These are phyloP conservation scores for Scedosporium aurantiacum DNA, from an alignment of 2,329 filamentous ascomycete genomes.

Conservation along the genomic window DNA sequence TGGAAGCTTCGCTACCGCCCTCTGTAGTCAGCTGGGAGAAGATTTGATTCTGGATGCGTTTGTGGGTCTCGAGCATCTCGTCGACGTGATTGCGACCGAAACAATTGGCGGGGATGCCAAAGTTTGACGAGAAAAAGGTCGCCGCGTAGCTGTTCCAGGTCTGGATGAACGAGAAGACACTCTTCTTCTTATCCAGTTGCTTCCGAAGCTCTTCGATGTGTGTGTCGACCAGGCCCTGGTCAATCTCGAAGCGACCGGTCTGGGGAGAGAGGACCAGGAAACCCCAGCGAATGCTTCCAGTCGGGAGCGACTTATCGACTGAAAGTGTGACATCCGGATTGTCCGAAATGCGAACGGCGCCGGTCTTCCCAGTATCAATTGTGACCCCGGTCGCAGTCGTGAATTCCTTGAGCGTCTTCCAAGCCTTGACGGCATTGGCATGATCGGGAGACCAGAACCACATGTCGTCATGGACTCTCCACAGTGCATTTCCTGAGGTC, in stretches of 20 bases:
- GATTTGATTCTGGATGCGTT: constrained; percentile 34
- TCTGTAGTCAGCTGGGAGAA: constrained; percentile 25
- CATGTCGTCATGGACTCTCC: constrained; percentile 53
- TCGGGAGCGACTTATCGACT: constrained; percentile 27
- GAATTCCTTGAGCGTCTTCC: constrained; percentile 47
- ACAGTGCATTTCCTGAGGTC: constrained; percentile 42
- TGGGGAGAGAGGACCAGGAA: constrained; percentile 43
- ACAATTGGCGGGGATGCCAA: constrained; percentile 39
- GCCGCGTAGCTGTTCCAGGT: constrained; percentile 42
- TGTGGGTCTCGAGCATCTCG: constrained; percentile 37
- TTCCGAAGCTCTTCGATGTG: constrained; percentile 48
- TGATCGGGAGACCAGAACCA: constrained; percentile 55
- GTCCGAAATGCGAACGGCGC: constrained; percentile 30
- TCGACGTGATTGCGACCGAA: constrained; percentile 41
- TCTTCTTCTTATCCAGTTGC: constrained; percentile 46
- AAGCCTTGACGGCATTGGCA: constrained; percentile 41
- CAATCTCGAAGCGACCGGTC: constrained; percentile 46
- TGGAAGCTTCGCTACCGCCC: constrained; percentile 12
- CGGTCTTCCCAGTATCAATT: constrained; percentile 42
- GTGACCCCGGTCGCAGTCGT: constrained; percentile 41
- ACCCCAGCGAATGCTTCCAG: constrained; percentile 40
- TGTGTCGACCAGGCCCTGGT: constrained; percentile 44
- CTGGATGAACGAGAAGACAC: constrained; percentile 32
- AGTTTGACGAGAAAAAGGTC: constrained; percentile 41
- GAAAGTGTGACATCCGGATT: constrained; percentile 10